phyloP scores from a whole-genome alignment of 2,329 filamentous ascomycete species.

The Emmonsiellopsis sp. region DNA sequence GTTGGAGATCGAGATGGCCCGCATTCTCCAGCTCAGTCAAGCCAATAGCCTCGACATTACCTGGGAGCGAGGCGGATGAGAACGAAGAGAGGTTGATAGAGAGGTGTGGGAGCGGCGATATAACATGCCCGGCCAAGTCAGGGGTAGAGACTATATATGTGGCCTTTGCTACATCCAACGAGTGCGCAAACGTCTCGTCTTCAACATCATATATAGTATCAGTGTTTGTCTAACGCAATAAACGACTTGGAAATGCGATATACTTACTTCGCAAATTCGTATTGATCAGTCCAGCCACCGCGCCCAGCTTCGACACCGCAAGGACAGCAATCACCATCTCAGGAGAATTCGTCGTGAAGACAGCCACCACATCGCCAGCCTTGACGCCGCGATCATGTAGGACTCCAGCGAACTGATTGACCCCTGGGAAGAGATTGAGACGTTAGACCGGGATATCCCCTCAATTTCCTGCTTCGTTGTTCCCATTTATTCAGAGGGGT shows the following conservation, averaged over 20 bases:
- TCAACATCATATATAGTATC: neutral
- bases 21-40: neutral
- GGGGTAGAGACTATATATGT: conserved; percentile 37
- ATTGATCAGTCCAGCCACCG: conserved; percentile 39
- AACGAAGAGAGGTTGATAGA: conserved; percentile 33
- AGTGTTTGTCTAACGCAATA: neutral
- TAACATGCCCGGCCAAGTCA: conserved; percentile 31
- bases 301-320: conserved; percentile 39
- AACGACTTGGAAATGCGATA: too few relatives aligned
- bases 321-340: conserved; percentile 40
- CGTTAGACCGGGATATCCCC: neutral
- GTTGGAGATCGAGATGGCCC: neutral
- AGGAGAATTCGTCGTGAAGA: conserved; percentile 42
- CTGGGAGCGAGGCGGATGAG: neutral
- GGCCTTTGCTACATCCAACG: conserved; percentile 34
- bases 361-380: conserved; percentile 34
- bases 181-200: conserved; percentile 39
- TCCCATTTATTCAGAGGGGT: neutral
- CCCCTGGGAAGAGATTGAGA: conserved; percentile 24
- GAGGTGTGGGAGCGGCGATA: conserved; percentile 26
- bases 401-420: conserved; percentile 36
- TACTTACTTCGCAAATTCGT: conserved; percentile 37
- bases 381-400: conserved; percentile 30
- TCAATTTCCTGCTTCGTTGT: neutral
- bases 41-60: neutral